Evolutionary conservation across 108 stramenopile genomes (phyloP).

Genomic region (Cyclotella atomus): DNA sequence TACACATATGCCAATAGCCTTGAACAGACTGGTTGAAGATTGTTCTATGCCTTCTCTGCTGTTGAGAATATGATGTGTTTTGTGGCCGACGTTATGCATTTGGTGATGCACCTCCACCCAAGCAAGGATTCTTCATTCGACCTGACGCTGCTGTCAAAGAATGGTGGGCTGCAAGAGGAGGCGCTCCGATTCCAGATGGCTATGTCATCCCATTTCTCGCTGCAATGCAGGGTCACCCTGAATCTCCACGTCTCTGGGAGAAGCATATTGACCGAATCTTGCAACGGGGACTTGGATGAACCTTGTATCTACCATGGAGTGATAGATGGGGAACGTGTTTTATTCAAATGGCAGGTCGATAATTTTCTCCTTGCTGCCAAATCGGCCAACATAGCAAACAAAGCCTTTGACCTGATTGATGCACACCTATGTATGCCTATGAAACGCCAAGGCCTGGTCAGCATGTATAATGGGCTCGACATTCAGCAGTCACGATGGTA

Average conservation of each 20-base stretch:
- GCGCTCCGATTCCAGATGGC: neutral
- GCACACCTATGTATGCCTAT: conserved; percentile 13
- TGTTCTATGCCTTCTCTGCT: neutral
- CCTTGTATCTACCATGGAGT: conserved; percentile 8
- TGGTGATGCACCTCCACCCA: conserved; percentile 6
- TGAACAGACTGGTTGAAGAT: neutral
- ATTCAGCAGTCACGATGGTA: conserved; percentile 32
- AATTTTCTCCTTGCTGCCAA: neutral
- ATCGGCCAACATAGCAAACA: neutral
- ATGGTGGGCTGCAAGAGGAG: neutral
- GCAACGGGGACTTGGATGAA: conserved; percentile 7
- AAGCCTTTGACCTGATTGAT: conserved; percentile 2
- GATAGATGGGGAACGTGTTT: conserved; percentile 4
- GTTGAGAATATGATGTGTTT: neutral
- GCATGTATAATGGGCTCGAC: conserved; percentile 44
- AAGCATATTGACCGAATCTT: conserved; percentile 13
- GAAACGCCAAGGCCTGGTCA: conserved; percentile 33
- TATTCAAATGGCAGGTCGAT: conserved; percentile 16
- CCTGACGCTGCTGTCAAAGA: neutral
- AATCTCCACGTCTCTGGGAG: conserved; percentile 23
- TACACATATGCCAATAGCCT: conserved; percentile 2
- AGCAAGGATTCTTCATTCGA: neutral
- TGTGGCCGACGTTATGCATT: conserved; percentile 14
- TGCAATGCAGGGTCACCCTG: conserved; percentile 27
- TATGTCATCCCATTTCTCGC: neutral